Conservation (phyloP, 306 rosid species). For the Styphnolobium japonicum region DNA sequence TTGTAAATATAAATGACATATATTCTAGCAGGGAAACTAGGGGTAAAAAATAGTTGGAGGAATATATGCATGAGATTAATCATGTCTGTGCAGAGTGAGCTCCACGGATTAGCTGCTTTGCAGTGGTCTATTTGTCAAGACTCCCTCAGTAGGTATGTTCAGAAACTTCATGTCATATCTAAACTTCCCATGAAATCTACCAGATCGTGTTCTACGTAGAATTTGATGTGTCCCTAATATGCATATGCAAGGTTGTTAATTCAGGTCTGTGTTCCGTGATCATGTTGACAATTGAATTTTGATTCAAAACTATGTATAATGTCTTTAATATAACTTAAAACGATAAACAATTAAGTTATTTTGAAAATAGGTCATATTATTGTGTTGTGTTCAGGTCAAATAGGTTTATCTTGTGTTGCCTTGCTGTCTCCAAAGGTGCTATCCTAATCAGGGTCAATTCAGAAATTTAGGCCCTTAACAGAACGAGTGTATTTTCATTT, state of each 20-base stretch:
- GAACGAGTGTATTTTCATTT: not conserved
- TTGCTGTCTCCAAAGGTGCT: not conserved
- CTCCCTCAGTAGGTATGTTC: slow-evolving; percentile 68
- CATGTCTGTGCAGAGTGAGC: slow-evolving; percentile 70
- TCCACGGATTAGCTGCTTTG: slow-evolving; percentile 92
- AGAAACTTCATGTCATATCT: slow-evolving; percentile 20
- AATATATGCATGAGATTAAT: slow-evolving; percentile 34
- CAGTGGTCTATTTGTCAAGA: slow-evolving; percentile 93
- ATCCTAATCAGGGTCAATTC: not conserved
- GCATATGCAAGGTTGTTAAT: not conserved
- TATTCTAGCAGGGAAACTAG: slow-evolving; percentile 28
- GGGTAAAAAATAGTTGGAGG: slow-evolving; percentile 21
- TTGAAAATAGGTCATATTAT: not conserved
- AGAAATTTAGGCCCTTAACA: not conserved
- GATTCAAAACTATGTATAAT: not conserved
- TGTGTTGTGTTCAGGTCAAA: not conserved
- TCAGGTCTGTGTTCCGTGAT: not conserved
- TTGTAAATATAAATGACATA: slow-evolving; percentile 18
- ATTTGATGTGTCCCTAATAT: slow-evolving; percentile 11
- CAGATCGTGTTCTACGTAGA: not conserved
- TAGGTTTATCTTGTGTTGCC: not conserved
- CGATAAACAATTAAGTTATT: not conserved
- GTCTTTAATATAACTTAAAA: not conserved
- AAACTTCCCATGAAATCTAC: slow-evolving; percentile 14
- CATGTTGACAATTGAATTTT: not conserved